Percentiles rank a stretch among this genome's conserved stretches.
Conservation (phyloP, 495 filamentous ascomycete genomes). For the Apiosordaria backusii region DNA sequence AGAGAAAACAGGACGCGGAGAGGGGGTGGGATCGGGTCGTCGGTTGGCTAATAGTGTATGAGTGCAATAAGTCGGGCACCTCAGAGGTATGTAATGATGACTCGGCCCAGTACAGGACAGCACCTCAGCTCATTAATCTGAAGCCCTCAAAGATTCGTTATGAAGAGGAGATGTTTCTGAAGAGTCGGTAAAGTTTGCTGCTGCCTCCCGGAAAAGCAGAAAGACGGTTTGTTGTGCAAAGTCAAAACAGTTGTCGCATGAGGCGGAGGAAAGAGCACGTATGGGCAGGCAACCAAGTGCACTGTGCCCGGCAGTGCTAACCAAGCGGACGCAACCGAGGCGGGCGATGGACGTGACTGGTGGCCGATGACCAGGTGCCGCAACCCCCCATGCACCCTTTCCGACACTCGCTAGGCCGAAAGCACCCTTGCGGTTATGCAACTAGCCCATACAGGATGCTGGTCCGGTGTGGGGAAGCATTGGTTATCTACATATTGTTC, state of each 20-base stretch:
- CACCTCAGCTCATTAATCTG: not conserved
- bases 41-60: not conserved
- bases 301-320: slow-evolving; percentile 9
- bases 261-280: not conserved
- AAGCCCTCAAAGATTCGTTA: not conserved
- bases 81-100: slow-evolving; percentile 22
- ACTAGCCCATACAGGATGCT: not conserved
- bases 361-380: slow-evolving; percentile 18
- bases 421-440: slow-evolving; percentile 8
- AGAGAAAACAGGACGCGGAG: not conserved
- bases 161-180: not conserved
- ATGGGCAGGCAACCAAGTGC: slow-evolving; percentile 12
- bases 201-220: slow-evolving; percentile 1
- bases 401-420: slow-evolving; percentile 1
- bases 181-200: not conserved
- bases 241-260: slow-evolving; percentile 5
- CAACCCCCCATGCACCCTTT: slow-evolving; percentile 13
- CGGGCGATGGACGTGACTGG: slow-evolving; percentile 14
- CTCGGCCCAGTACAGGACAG: not conserved
- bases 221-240: slow-evolving; percentile 11
- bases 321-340: slow-evolving; percentile 18
- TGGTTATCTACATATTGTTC: slow-evolving; percentile 6
- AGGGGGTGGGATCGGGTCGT: slow-evolving; percentile 2
- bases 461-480: slow-evolving; percentile 10
- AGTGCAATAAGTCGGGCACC: slow-evolving; percentile 8